Base-by-base conservation (phyloP, 495 filamentous ascomycete genomes). In the Neurospora discreta region DNA sequence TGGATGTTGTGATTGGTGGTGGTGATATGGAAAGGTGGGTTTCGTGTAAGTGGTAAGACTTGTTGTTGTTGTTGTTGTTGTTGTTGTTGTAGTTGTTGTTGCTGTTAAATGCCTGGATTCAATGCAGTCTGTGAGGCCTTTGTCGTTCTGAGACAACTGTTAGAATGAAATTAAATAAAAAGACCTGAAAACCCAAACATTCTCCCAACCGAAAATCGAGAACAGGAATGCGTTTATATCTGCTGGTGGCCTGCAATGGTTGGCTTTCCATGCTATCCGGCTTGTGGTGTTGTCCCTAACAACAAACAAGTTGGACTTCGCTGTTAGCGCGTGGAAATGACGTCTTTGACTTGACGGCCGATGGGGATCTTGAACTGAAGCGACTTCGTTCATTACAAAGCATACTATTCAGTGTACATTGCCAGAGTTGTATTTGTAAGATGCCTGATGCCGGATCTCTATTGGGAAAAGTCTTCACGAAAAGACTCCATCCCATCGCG, bases 1-100 rank as follows among this genome's bases (percentile, higher is more conserved):
- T 26, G 46, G 26, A 30, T 58, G 23, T 58, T 78, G 68, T 78
- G 68, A 68, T 36, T 18, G 15, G 20, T 20, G 4, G 7, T 36
- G 15, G 15, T 30, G 30, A 52, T 58, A n/a, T n/a, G n/a, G n/a
- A 58, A 26, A 20, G 11, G 23, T 68, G 26, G 23, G 42, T 68
- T n/a, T 20, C n/a, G 20, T 42, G 36, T 40, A 44, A 15, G 38
- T 18, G 39, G 18, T 71, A 68, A 8, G 20, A 2, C 11, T 60
- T 58, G 52, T 44, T n/a, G 42, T 20, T 11, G 20, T 44, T 43
- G 8, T 9, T n/a, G n/a, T n/a, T n/a, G n/a, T 60, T 58, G 52
- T 44, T n/a, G 42, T 20, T 11, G 20, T 44, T 43, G 8, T 9
- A n/a, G n/a, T n/a, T n/a, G n/a, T n/a, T n/a, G n/a, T n/a, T n/a